phyloP scores from a whole-genome alignment of 257 asterid genomes.

The Nicotiana paniculata region DNA sequence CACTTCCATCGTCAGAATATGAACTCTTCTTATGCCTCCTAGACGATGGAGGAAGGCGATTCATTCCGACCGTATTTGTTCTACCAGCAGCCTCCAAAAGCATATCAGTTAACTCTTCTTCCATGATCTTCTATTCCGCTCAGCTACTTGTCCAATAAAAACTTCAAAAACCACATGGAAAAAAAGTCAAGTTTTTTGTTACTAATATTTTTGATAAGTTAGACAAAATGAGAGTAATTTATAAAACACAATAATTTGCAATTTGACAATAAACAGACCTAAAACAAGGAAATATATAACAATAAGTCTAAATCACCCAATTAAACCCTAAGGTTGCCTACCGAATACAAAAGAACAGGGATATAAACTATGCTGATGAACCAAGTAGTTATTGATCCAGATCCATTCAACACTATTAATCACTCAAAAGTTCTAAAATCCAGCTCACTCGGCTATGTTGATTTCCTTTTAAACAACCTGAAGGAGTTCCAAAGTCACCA shows the following conservation, averaged over 20 bases:
- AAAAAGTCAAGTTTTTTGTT: not conserved
- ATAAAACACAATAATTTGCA: not conserved
- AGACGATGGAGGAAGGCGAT: conserved; percentile 58
- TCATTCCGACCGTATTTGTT: conserved; percentile 52
- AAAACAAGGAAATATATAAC: not conserved
- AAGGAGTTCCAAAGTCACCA: too few relatives aligned
- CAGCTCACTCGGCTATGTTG: too few relatives aligned
- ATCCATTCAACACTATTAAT: not conserved
- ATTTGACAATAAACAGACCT: not conserved
- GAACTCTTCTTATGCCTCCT: conserved; percentile 52
- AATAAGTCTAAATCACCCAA: not conserved
- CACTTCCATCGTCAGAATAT: conserved; percentile 78
- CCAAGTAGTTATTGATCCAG: not conserved
- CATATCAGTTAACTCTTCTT: conserved; percentile 77
- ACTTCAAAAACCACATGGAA: not conserved
- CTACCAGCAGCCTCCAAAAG: conserved; percentile 96
- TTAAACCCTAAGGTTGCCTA: not conserved
- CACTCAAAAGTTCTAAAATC: too few relatives aligned
- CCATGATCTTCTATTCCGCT: conserved; percentile 37
- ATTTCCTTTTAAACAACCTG: too few relatives aligned
- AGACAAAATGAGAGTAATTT: not conserved
- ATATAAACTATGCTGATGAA: not conserved
- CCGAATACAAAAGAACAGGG: not conserved
- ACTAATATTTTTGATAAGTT: not conserved
- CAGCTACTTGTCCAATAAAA: not conserved